Evolutionary conservation across 768 basidiomycete species (phyloP).

Genomic region (Trametes cinnabarina): DNA sequence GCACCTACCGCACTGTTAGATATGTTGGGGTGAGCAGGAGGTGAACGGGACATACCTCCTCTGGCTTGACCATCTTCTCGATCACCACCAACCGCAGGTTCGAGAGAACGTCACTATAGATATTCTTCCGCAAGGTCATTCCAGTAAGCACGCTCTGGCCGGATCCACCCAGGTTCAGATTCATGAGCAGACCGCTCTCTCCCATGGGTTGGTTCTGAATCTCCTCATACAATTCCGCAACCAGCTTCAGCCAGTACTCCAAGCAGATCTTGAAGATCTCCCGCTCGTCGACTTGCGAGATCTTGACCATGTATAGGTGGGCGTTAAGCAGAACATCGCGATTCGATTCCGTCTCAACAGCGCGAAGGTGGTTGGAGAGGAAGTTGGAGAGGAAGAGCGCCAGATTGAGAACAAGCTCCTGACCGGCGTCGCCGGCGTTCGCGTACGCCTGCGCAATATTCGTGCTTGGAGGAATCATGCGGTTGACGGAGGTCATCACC

Average conservation of each 20-base stretch:
- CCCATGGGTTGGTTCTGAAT: slow-evolving; percentile 89
- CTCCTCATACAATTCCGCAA: slow-evolving; percentile 96
- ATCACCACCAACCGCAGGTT: slow-evolving; percentile 95
- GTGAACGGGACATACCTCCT: slow-evolving; percentile 65
- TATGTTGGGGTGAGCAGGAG: slow-evolving; percentile 5
- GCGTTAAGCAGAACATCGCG: slow-evolving; percentile 94
- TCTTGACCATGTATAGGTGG: slow-evolving; percentile 97
- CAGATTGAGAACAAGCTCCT: slow-evolving; percentile 96
- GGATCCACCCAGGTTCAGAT: slow-evolving; percentile 75
- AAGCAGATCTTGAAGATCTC: slow-evolving; percentile 99
- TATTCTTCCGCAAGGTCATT: slow-evolving; percentile 85
- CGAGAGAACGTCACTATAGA: slow-evolving; percentile 92
- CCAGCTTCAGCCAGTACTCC: slow-evolving; percentile 96
- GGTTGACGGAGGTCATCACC: slow-evolving; percentile 96
- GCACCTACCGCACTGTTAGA: slow-evolving; percentile 54
- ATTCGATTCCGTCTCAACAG: slow-evolving; percentile 89
- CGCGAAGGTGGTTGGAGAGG: slow-evolving; percentile 86
- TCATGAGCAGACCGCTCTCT: slow-evolving; percentile 84
- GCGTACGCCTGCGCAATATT: slow-evolving; percentile 92
- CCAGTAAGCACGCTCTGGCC: slow-evolving; percentile 69
- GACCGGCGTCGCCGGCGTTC: slow-evolving; percentile 86
- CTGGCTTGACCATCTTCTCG: slow-evolving; percentile 99
- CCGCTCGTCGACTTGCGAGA: slow-evolving; percentile 96
- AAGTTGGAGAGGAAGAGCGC: slow-evolving; percentile 98
- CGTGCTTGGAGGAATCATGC: slow-evolving; percentile 94